A percentile compares a stretch with the other conserved stretches of the same genome.
These are phyloP conservation scores for Selaginella moellendorffii DNA, from an alignment of 75 land plant species.

Conservation along the genomic window DNA sequence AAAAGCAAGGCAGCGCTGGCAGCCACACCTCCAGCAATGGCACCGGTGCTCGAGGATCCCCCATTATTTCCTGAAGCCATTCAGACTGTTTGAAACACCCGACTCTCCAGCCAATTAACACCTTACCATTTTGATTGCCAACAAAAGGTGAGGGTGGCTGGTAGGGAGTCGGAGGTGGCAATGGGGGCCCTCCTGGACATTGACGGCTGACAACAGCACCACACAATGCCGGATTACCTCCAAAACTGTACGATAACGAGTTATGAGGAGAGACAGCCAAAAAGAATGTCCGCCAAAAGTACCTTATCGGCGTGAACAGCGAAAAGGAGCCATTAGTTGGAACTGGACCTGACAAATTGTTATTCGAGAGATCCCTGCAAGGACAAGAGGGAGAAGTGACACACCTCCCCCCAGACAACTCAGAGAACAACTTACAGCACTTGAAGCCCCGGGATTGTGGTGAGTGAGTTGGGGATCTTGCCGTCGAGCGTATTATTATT, in stretches of 20 bases:
- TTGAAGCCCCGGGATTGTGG: conserved; percentile 60
- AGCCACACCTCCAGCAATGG: conserved; percentile 79
- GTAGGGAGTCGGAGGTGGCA: conserved; percentile 29
- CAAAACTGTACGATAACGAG: conserved; percentile 14
- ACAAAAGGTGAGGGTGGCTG: conserved; percentile 20
- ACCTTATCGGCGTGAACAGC: conserved; percentile 96
- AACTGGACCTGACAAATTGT: conserved; percentile 61
- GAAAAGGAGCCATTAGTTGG: conserved; percentile 96
- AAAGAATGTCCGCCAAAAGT: conserved; percentile 2
- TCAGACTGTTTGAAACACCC: neutral
- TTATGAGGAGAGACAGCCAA: neutral
- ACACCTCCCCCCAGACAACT: neutral
- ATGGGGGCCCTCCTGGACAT: conserved; percentile 28
- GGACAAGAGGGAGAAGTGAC: neutral
- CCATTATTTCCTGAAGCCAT: conserved; percentile 6
- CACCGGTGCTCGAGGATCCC: conserved; percentile 45
- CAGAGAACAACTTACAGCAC: conserved; percentile 63
- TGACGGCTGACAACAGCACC: conserved; percentile 24
- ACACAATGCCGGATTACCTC: conserved; percentile 21
- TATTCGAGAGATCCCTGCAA: conserved; percentile 92
- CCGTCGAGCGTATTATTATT: conserved; percentile 82
- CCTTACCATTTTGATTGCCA: neutral
- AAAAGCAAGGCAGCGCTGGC: conserved; percentile 71
- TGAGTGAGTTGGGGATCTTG: conserved; percentile 57
- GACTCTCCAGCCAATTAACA: neutral